A percentile compares a stretch with the other conserved stretches of the same genome.
These are phyloP conservation scores for Macadamia integrifolia DNA, from an alignment of 164 flowering plant genomes.

Conservation along the genomic window DNA sequence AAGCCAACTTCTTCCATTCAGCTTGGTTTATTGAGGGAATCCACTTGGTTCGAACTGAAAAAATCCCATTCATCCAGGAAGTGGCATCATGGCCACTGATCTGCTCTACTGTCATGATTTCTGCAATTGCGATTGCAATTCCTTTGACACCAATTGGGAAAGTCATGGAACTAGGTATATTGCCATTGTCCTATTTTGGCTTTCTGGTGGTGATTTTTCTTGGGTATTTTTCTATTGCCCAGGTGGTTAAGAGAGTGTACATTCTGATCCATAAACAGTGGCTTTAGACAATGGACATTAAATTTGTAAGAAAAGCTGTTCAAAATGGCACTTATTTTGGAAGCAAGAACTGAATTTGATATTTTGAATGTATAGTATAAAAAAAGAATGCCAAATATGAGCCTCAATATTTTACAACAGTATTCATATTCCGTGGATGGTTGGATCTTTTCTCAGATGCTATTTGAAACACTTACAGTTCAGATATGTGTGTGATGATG, in stretches of 20 bases:
- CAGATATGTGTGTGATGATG: neutral
- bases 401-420: slow-evolving; percentile 14
- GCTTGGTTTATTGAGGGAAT: slow-evolving; percentile 65
- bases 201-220: slow-evolving; percentile 53
- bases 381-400: slow-evolving; percentile 6
- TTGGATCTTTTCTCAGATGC: neutral
- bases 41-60: slow-evolving; percentile 65
- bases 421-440: neutral
- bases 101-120: slow-evolving; percentile 45
- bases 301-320: slow-evolving; percentile 2
- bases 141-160: slow-evolving; percentile 48
- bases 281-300: slow-evolving; percentile 30
- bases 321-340: neutral
- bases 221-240: slow-evolving; percentile 54
- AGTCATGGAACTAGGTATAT: slow-evolving; percentile 34
- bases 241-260: slow-evolving; percentile 57
- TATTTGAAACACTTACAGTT: slow-evolving; percentile 6
- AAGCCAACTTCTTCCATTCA: slow-evolving; percentile 33
- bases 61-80: slow-evolving; percentile 64
- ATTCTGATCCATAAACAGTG: slow-evolving; percentile 43
- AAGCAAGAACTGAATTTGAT: slow-evolving; percentile 1
- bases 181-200: slow-evolving; percentile 62
- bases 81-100: slow-evolving; percentile 71
- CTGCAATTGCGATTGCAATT: slow-evolving; percentile 51
- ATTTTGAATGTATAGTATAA: slow-evolving; percentile 6